Base-by-base conservation (phyloP, 73 alveolate genomes). In the Effrenium voratum region DNA sequence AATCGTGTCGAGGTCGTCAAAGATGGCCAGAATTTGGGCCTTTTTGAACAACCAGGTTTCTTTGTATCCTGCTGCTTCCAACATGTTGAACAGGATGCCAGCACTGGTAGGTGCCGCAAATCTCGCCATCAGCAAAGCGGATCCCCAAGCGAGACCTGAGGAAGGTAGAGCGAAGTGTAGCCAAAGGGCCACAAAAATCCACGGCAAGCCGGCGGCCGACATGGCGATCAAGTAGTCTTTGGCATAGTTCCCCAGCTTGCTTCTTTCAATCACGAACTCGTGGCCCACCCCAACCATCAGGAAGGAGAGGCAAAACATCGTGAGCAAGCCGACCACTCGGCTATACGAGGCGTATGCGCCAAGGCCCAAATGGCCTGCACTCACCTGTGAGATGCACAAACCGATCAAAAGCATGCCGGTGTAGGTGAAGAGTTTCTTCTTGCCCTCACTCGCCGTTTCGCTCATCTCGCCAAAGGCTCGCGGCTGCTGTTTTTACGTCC, bases 31-130 rank as follows among this genome's bases (percentile, higher is more conserved):
- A 86, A 88, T 77, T 26, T 88, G 96, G 4, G 96, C 96, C 36
- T 88, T 88, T n/a, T 75, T 45, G 72, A 88, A 88, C 75, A 88
- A 73, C 86, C 86, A 88, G 0, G 96, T 68, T 26, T 68, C 96
- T 52, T 68, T 88, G 96, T 66, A 66, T 66, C 94, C 94, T 1
- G 94, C 95, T 4, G 95, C 84, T 38, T 88, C 96, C 55, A 88
- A 73, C 96, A 88, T 88, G 45, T 88, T 88, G 86, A 88, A 88
- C 44, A 88, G 73, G 28, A 88, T 88, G 55, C 96, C 96, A 38
- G 96, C 96, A 46, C 96, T 88, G 1, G 96, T 88, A 41, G 96
- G 96, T 38, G 96, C 96, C 32, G 96, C 96, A 68, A 88, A 88
- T 49, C 96, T 34, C 32, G 96, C 96, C 96, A 88, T 88, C 40